Percentiles rank a stretch among this genome's conserved stretches.
phyloP scores from a whole-genome alignment of 345 rosid species.

The Corymbia maculata region DNA sequence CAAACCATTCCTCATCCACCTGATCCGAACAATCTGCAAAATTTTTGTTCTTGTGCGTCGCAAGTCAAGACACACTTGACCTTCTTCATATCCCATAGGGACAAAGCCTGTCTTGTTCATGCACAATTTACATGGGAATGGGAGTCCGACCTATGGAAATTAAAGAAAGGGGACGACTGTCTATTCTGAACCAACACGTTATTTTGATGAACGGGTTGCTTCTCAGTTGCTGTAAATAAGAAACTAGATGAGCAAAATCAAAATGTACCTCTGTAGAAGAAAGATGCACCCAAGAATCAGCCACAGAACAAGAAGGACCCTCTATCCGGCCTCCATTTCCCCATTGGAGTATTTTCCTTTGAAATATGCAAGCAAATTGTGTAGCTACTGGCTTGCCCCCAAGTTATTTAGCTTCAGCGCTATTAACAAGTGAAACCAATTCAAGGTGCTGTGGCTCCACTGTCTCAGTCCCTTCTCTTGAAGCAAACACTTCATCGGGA shows the following conservation, averaged over 20 bases:
- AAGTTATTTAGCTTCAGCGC: neutral
- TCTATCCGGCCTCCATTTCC: neutral
- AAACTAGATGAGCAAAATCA: neutral
- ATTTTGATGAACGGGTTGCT: neutral
- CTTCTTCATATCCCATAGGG: neutral
- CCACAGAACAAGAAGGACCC: neutral
- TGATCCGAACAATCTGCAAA: neutral
- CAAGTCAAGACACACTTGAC: neutral
- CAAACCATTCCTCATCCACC: neutral
- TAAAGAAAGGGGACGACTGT: neutral
- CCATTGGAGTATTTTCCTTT: neutral
- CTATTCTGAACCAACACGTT: neutral
- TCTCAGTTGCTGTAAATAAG: neutral
- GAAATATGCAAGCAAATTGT: neutral
- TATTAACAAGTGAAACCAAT: constrained; percentile 33
- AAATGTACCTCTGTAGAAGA: neutral
- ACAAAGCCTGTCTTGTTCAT: neutral
- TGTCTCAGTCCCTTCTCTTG: constrained; percentile 17
- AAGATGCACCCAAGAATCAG: neutral
- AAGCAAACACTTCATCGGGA: constrained; percentile 36
- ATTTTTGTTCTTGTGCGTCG: neutral
- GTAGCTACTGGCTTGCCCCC: neutral
- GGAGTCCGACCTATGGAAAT: neutral
- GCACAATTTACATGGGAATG: neutral
- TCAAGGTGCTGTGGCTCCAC: constrained; percentile 29